Evolutionary conservation across 805 yeast genomes (phyloP).

Genomic region (Barnettozyma salicaria): DNA sequence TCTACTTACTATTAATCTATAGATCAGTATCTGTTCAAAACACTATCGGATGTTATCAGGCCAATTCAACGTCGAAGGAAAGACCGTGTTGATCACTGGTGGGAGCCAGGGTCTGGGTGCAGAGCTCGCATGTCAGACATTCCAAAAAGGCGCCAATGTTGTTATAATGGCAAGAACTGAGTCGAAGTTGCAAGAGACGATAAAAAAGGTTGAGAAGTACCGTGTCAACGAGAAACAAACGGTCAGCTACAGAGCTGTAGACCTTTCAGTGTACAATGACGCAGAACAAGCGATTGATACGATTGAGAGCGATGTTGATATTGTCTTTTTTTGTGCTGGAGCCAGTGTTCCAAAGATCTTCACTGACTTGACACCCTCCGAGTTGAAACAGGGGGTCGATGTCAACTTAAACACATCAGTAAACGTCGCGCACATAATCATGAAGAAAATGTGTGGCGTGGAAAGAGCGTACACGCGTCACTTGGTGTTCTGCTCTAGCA

Average conservation of each 20-base stretch:
- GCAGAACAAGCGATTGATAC: slow-evolving; percentile 42
- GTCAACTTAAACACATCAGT: slow-evolving; percentile 71
- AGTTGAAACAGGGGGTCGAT: slow-evolving; percentile 54
- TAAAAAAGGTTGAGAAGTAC: slow-evolving; percentile 34
- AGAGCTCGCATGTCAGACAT: slow-evolving; percentile 59
- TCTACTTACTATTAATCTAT: too few species aligned
- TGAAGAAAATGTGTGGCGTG: slow-evolving; percentile 34
- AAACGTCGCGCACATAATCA: slow-evolving; percentile 60
- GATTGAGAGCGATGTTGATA: slow-evolving; percentile 57
- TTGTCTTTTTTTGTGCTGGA: slow-evolving; percentile 84
- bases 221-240: slow-evolving; percentile 24
- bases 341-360: slow-evolving; percentile 75
- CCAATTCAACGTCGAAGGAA: slow-evolving; percentile 27
- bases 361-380: slow-evolving; percentile 52
- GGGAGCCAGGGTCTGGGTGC: slow-evolving; percentile 94
- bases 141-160: slow-evolving; percentile 52
- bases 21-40: too few species aligned
- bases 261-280: slow-evolving; percentile 50
- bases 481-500: slow-evolving; percentile 65
- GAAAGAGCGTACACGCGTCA: slow-evolving; percentile 35
- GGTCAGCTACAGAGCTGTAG: slow-evolving; percentile 47
- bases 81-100: slow-evolving; percentile 73
- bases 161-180: slow-evolving; percentile 75
- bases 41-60: slow-evolving; percentile 13
- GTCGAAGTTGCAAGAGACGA: slow-evolving; percentile 46